Evolutionary conservation across 805 yeast genomes (phyloP), one percentile per base, ranked within the genome.

Genomic region (Starmerella vaccinii): DNA sequence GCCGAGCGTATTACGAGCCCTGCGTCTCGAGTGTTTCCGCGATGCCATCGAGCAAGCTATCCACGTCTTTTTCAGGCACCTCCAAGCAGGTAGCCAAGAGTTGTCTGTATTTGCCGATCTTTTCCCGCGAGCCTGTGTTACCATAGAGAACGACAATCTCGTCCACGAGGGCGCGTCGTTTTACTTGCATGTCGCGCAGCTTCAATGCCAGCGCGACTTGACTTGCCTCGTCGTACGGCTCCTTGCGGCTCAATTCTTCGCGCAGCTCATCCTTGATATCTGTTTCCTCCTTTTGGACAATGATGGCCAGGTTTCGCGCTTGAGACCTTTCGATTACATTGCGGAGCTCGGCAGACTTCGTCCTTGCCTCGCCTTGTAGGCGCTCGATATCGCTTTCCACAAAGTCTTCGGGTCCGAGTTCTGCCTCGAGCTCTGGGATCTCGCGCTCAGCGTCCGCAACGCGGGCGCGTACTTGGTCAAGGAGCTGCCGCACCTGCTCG

Each of bases 31-130:
- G 54, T 40, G 76, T 74, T 51, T 68, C 65, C 46, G 70, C 87
- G 39, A 90, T 84, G 19, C 90, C 96, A 57, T 84, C 90, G 46
- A 90, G 71, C 52, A 87, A 72, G 27, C 84, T 82, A 57, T 82
- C 86, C 51, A 90, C 81, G 53, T 84, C 92, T 53, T 85, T 94
- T 19, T 81, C 74, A 46, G 80, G 77, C 49, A 87, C 73, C 2
- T 86, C 95, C 63, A 94, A 84, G 44, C 86, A 77, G 43, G 80
- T 69, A 22, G 90, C 77, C 39, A 92, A 81, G 54, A 90, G 71
- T 60, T 80, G 79, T 56, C 95, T 74, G 69, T 90, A 83, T 63
- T 86, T 87, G 60, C 78, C 76, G 77, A 85, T 81, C 64, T 80
- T 82, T 27, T 69, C 71, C 13, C 75, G 70, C 45, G 64, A 73